Evolutionary conservation across 2,329 filamentous ascomycete species (phyloP).

Genomic region (Achaetomium macrosporum): DNA sequence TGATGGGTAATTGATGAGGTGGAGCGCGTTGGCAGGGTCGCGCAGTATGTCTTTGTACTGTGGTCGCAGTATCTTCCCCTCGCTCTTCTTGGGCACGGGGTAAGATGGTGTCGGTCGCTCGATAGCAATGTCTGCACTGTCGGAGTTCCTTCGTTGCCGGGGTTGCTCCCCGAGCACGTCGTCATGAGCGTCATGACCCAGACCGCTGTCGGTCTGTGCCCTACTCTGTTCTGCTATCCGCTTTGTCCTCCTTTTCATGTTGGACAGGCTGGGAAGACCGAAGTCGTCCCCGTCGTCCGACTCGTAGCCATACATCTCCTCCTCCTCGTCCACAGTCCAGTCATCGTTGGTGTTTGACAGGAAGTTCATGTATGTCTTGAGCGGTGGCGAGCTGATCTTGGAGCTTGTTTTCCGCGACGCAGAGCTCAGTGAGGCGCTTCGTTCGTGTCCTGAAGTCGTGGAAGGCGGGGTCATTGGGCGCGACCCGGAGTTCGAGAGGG

Average conservation of each 20-base stretch:
- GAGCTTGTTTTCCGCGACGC: conserved; percentile 47
- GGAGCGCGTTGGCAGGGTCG: conserved; percentile 86
- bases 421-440: conserved; percentile 48
- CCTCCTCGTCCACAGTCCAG: conserved; percentile 69
- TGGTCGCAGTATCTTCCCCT: conserved; percentile 91
- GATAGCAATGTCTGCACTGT: conserved; percentile 91
- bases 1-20: conserved; percentile 84
- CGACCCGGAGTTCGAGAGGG: conserved; percentile 52
- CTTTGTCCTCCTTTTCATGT: conserved; percentile 70
- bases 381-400: conserved; percentile 55
- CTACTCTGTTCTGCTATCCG: conserved; percentile 42
- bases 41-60: conserved; percentile 95
- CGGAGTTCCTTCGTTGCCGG: conserved; percentile 56
- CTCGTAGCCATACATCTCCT: conserved; percentile 72
- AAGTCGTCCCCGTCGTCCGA: conserved; percentile 94
- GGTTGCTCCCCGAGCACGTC: conserved; percentile 31
- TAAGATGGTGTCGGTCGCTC: conserved; percentile 79
- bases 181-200: conserved; percentile 34
- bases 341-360: conserved; percentile 76
- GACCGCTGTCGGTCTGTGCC: conserved; percentile 25
- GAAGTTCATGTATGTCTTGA: conserved; percentile 73
- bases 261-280: conserved; percentile 85
- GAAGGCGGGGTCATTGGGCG: conserved; percentile 72
- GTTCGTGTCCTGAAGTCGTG: conserved; percentile 47
- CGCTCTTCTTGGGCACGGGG: conserved; percentile 79